Evolutionary conservation across 306 rosid genomes (phyloP).

Genomic region (Quercus aquifolioides): DNA sequence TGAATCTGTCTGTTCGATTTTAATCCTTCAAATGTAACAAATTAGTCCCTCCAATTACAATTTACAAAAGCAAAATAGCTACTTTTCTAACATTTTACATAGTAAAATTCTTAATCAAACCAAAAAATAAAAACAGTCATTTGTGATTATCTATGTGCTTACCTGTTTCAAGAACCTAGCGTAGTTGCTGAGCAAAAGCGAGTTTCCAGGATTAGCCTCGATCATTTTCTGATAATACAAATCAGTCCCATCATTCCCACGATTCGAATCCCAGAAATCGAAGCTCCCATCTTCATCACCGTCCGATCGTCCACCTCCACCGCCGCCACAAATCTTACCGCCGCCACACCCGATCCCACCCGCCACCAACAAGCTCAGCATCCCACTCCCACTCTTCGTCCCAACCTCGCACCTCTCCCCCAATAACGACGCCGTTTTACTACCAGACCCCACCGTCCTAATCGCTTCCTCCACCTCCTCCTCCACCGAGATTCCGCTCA

Average conservation of each 20-base stretch:
- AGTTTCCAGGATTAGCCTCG: constrained; percentile 67
- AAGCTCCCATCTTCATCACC: constrained; percentile 48
- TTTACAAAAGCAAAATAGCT: neutral
- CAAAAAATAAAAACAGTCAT: neutral
- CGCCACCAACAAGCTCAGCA: constrained; percentile 33
- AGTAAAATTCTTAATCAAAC: neutral
- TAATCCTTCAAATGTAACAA: no score
- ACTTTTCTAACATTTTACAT: neutral
- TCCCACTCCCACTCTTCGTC: neutral
- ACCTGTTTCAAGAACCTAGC: constrained; percentile 84
- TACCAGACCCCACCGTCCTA: constrained; percentile 4
- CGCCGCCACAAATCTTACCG: constrained; percentile 28
- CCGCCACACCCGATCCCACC: constrained; percentile 43
- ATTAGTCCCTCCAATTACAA: no score
- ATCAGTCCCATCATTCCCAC: constrained; percentile 45
- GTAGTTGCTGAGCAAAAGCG: constrained; percentile 75
- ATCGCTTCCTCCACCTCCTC: constrained; percentile 26
- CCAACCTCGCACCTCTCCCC: constrained; percentile 27
- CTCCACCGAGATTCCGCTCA: constrained; percentile 25
- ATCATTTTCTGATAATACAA: constrained; percentile 62
- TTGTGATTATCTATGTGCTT: neutral
- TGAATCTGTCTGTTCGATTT: no score
- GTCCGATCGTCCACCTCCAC: constrained; percentile 51
- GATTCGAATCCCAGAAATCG: constrained; percentile 51
- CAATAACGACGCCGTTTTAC: constrained; percentile 44